Conservation (phyloP, 441 rosid species). For the Corymbia citriodora region DNA sequence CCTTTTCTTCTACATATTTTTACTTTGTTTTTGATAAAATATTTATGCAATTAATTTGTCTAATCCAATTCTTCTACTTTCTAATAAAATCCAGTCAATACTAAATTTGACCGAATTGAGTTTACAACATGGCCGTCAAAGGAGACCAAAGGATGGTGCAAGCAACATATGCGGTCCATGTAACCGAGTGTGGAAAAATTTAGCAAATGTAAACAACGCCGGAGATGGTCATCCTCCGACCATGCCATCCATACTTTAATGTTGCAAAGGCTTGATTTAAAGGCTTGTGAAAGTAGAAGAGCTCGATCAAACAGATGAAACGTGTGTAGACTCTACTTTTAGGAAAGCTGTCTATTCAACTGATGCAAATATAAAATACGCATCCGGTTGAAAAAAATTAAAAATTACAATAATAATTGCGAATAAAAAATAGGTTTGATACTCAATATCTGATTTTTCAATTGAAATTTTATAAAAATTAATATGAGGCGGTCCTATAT, state of each 20-base stretch:
- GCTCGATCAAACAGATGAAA: fast-evolving
- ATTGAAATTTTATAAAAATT: neutral
- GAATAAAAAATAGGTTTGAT: neutral
- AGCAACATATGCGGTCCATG: no score
- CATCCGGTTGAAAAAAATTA: neutral
- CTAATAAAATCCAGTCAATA: neutral
- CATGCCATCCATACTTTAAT: neutral
- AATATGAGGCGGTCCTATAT: neutral
- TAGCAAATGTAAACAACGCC: no score
- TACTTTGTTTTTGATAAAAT: neutral
- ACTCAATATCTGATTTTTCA: neutral
- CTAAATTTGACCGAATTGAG: neutral
- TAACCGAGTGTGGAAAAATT: neutral
- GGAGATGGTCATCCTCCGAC: fast-evolving
- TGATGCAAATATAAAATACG: neutral
- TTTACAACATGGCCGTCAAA: fast-evolving
- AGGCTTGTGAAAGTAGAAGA: neutral
- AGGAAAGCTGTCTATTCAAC: neutral
- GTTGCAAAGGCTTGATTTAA: neutral
- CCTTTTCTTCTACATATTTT: neutral
- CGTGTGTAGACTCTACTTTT: fast-evolving
- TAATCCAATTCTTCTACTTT: neutral
- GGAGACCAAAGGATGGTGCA: neutral
- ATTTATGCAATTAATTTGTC: neutral
- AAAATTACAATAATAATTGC: neutral